Evolutionary conservation across 495 filamentous ascomycete species (phyloP).

Genomic region (Friedmanniomyces endolithicus): DNA sequence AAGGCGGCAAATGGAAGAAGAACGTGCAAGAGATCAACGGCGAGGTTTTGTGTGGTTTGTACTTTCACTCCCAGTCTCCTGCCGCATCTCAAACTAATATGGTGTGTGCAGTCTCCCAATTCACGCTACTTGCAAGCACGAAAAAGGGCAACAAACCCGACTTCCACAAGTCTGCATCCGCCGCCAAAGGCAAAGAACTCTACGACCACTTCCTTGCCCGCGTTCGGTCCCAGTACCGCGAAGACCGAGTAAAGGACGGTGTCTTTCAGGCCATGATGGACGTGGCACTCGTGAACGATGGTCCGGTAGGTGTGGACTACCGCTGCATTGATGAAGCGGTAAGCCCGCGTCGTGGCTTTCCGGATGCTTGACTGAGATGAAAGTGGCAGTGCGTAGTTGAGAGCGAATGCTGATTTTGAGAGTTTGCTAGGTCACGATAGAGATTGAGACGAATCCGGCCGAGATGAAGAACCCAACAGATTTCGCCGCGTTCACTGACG

Average conservation of each 20-base stretch:
- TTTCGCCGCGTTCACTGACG: background rate
- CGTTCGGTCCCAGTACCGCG: slow-evolving; percentile 56
- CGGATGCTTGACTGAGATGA: background rate
- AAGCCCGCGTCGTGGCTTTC: slow-evolving; percentile 20
- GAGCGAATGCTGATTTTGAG: slow-evolving; percentile 19
- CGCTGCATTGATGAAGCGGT: slow-evolving; percentile 54
- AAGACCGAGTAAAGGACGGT: slow-evolving; percentile 79
- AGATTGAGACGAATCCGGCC: slow-evolving; percentile 49
- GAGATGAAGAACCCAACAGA: slow-evolving; percentile 36
- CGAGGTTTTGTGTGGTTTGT: slow-evolving; percentile 80
- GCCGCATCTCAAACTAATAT: background rate
- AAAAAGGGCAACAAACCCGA: slow-evolving; percentile 93
- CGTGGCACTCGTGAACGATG: slow-evolving; percentile 84
- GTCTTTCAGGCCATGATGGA: slow-evolving; percentile 99
- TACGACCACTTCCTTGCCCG: slow-evolving; percentile 75
- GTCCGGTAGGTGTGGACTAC: slow-evolving; percentile 71
- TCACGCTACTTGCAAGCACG: slow-evolving; percentile 81
- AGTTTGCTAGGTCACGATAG: slow-evolving; percentile 46
- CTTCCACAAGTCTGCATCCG: slow-evolving; percentile 78
- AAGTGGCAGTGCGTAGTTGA: background rate
- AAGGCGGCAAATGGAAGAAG: slow-evolving; percentile 64
- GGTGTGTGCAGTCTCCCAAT: slow-evolving; percentile 70
- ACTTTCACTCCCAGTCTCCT: background rate
- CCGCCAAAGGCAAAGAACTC: slow-evolving; percentile 60
- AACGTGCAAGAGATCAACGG: slow-evolving; percentile 77